Evolutionary conservation across 257 asterid species (phyloP).

Genomic region (Lantana camara): DNA sequence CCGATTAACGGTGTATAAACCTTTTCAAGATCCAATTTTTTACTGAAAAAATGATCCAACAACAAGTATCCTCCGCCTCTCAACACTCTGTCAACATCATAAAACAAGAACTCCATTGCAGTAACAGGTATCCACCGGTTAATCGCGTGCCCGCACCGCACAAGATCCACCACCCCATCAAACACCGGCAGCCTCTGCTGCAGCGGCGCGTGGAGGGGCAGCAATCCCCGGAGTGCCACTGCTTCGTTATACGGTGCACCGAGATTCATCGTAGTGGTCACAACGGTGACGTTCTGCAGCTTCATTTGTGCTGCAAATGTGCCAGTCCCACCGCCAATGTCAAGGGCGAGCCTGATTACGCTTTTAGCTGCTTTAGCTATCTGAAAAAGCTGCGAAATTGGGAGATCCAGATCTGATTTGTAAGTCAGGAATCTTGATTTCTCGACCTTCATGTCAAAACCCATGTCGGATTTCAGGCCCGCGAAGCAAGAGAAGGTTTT

Average conservation of each 20-base stretch:
- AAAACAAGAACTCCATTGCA: constrained; percentile 78
- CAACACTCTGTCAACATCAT: constrained; percentile 87
- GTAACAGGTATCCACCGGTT: constrained; percentile 89
- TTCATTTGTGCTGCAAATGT: constrained; percentile 96
- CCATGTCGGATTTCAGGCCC: constrained; percentile 56
- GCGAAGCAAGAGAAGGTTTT: constrained; percentile 78
- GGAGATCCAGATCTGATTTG: constrained; percentile 88
- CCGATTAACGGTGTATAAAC: constrained; percentile 79
- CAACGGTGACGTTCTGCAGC: constrained; percentile 72
- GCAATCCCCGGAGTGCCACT: constrained; percentile 82
- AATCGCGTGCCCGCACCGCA: constrained; percentile 87
- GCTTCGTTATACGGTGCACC: constrained; percentile 89
- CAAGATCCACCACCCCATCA: constrained; percentile 88
- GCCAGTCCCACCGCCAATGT: constrained; percentile 90
- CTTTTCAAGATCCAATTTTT: constrained; percentile 74
- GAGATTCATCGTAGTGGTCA: constrained; percentile 88
- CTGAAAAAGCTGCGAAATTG: constrained; percentile 74
- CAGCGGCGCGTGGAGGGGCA: constrained; percentile 82
- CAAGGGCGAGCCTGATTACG: constrained; percentile 67
- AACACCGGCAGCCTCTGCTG: constrained; percentile 96
- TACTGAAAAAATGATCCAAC: constrained; percentile 87
- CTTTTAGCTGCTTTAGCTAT: constrained; percentile 47
- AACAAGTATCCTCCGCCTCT: constrained; percentile 89
- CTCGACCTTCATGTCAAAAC: constrained; percentile 79
- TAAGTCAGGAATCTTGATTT: constrained; percentile 52